phyloP scores from a whole-genome alignment of 2,329 filamentous ascomycete species.

The Penicillium sp. region DNA sequence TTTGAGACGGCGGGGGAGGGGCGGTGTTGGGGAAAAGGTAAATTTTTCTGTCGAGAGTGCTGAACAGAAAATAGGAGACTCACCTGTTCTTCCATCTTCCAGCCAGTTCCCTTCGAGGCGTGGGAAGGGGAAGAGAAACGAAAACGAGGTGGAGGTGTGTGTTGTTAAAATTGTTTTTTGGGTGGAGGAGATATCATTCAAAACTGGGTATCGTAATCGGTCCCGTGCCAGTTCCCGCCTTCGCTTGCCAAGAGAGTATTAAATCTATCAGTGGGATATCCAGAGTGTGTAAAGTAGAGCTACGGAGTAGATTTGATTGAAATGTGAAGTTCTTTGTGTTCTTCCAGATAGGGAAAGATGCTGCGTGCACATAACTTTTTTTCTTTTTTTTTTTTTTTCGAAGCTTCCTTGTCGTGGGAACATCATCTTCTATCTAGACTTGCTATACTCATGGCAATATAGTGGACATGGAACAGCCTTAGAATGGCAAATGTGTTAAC shows the following conservation, averaged over 20 bases:
- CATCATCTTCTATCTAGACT: not conserved
- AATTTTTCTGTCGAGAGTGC: conserved; percentile 8
- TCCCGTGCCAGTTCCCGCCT: conserved; percentile 25
- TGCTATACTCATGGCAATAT: not conserved
- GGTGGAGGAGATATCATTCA: conserved; percentile 24
- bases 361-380: conserved; percentile 8
- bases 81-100: conserved; percentile 49
- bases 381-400: not conserved
- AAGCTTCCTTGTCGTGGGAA: not conserved
- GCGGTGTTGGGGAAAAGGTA: conserved; percentile 11
- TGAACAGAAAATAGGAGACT: conserved; percentile 13
- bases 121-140: conserved; percentile 20
- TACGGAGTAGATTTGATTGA: not conserved
- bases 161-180: conserved; percentile 28
- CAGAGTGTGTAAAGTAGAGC: not conserved
- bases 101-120: conserved; percentile 37
- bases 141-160: conserved; percentile 27
- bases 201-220: conserved; percentile 25
- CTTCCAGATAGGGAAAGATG: conserved; percentile 25
- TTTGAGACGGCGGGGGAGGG: conserved; percentile 16
- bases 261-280: not conserved
- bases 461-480: not conserved
- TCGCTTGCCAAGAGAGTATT: conserved; percentile 15
- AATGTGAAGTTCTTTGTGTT: not conserved
- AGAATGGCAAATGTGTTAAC: not conserved